Conservation (phyloP, 805 yeast species). For the Candida silvatica region DNA sequence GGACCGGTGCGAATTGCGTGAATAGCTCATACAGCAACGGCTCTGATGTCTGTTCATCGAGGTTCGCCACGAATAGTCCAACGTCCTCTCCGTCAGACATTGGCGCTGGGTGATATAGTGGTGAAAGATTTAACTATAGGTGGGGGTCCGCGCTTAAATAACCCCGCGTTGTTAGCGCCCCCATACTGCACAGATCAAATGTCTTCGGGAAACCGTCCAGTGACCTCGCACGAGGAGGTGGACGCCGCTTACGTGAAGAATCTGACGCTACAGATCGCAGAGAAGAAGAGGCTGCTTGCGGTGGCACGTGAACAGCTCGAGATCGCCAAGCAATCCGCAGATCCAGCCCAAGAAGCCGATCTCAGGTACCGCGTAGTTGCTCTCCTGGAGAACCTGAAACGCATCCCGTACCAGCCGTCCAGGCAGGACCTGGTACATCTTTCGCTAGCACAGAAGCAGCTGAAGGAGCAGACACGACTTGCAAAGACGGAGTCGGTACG, state of each 20-base stretch:
- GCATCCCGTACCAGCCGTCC: slow-evolving; percentile 21
- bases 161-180: no score
- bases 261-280: slow-evolving; percentile 15
- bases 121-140: no score
- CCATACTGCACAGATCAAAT: no score
- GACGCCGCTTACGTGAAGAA: slow-evolving; percentile 12
- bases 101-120: no score
- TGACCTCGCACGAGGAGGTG: not conserved
- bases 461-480: not conserved
- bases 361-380: slow-evolving; percentile 7
- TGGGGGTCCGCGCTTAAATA: no score
- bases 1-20: slow-evolving; percentile 77
- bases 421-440: slow-evolving; percentile 20
- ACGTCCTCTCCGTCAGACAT: no score
- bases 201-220: no score
- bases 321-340: not conserved
- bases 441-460: slow-evolving; percentile 15
- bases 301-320: slow-evolving; percentile 14
- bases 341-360: not conserved
- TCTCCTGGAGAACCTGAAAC: slow-evolving; percentile 15
- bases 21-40: slow-evolving; percentile 70
- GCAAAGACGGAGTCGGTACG: no score
- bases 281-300: slow-evolving; percentile 12
- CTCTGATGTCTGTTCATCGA: slow-evolving; percentile 71
- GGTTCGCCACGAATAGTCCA: slow-evolving; percentile 76